Evolutionary conservation across 352 stramenopile genomes (phyloP), one percentile per base, ranked within the genome.

Genomic region (Globisporangium ultimum): DNA sequence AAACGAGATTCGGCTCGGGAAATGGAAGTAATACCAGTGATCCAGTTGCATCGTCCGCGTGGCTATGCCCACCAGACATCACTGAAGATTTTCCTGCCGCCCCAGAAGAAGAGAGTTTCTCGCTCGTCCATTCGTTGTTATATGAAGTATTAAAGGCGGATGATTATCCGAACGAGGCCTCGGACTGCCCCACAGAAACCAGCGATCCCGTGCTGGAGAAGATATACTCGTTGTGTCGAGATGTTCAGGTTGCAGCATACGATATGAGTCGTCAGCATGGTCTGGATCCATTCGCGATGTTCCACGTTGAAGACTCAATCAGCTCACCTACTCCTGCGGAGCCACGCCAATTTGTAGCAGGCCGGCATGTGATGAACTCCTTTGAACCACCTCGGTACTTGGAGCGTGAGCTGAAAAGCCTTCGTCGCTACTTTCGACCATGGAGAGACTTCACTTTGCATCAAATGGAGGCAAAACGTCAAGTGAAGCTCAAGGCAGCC

Each of bases 371-470:
- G 18, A 48, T n/a, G n/a, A 40, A 15, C 55, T 40, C 15, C 14
- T 48, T 48, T 12, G 58, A 64, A 18, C 32, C 50, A 1, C 67
- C 68, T 1, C 63, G 67, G 22, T 91, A 74, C 52, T 48, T 89
- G 47, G 75, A 91, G 54, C 64, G 75, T 10, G 81, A 91, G 42
- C 60, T 91, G 47, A 91, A 91, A 55, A 76, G 83, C 61, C 60
- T 91, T 28, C 77, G 79, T 13, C 77, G 81, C 7, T 85, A 74
- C 48, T 76, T 88, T 15, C 54, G 59, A 1, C 59, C 50, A 2
- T 91, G 81, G 81, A 69, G 60, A 15, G 45, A 58, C 2, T 67
- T 62, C 15, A 55, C 67, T 20, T 12, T 48, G 6, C 24, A 70
- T 11, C 68, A 68, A 36, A 63, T 54, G 43, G 40, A 49, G 50